These are phyloP conservation scores for Ustilago loliicola DNA, from an alignment of 1,284 basidiomycete genomes.

Conservation along the genomic window DNA sequence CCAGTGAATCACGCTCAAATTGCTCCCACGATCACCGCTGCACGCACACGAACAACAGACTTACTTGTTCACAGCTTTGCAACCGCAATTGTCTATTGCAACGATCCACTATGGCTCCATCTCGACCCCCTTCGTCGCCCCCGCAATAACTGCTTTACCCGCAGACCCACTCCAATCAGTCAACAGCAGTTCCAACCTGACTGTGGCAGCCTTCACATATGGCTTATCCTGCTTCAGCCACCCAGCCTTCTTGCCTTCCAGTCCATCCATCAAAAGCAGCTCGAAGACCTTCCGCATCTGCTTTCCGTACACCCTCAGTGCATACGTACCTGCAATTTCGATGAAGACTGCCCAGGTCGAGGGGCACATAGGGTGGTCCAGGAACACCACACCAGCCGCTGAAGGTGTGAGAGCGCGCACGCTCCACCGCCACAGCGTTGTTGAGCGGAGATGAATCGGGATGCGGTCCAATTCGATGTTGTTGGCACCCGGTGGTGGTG, in stretches of 20 bases:
- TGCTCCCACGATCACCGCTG: no score
- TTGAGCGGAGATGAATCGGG: slow-evolving; percentile 52
- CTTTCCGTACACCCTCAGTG: slow-evolving; percentile 52
- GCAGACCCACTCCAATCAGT: slow-evolving; percentile 62
- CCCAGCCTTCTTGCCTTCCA: slow-evolving; percentile 46
- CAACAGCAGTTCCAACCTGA: slow-evolving; percentile 66
- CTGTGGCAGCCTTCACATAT: slow-evolving; percentile 56
- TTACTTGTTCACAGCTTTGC: no score
- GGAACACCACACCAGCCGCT: slow-evolving; percentile 31
- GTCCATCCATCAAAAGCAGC: slow-evolving; percentile 58
- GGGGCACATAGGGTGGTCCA: slow-evolving; percentile 59
- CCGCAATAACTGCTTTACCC: slow-evolving; percentile 17
- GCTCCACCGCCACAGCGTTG: slow-evolving; percentile 64
- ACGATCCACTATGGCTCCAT: slow-evolving; percentile 41
- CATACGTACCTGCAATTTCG: slow-evolving; percentile 59
- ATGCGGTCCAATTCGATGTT: slow-evolving; percentile 26
- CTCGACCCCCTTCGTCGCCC: slow-evolving; percentile 44
- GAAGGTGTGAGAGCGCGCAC: slow-evolving; percentile 60
- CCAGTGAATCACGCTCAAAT: no score
- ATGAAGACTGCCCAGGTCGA: slow-evolving; percentile 63
- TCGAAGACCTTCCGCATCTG: slow-evolving; percentile 62
- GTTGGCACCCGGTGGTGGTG: slow-evolving; percentile 25
- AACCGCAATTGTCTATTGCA: no score
- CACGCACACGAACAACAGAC: no score
- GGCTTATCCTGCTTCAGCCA: slow-evolving; percentile 47